Base-by-base conservation (phyloP, 2,329 filamentous ascomycete genomes). In the Beauveria asiatica region DNA sequence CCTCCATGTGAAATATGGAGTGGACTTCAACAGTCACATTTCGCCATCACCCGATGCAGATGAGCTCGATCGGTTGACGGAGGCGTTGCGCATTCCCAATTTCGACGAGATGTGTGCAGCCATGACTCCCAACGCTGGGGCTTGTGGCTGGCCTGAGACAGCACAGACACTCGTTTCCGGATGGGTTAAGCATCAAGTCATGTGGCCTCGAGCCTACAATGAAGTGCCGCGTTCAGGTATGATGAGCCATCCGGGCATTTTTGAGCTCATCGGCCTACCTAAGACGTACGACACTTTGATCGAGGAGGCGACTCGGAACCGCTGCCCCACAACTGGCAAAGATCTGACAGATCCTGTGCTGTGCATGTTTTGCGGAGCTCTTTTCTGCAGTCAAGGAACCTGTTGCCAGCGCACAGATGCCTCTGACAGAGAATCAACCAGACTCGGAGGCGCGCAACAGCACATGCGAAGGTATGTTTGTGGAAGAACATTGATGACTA, bases 341-440 rank as follows among this genome's bases (percentile, higher is more conserved):
- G 93, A 97, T 66, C 77, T 99, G 55, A 88, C 87, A 2, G 95
- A 99, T 72, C 92, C 94, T 0, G 90, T 89, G 64, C 84, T 99
- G 42, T 99, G 94, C 70, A 81, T 99, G 44, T 91, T 97, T 76
- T 99, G 94, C 70, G 93, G 94, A 39, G 92, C 92, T n/a, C 90
- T 99, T 45, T 93, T 97, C 74, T 99, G 94, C 74, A 91, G 89
- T 10, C 94, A 99, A 76, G 91, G 89, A 50, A 88, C 92, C 51
- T 99, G 94, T 76, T 99, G 94, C 72, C 84, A 90, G 69, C 86
- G 85, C 67, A 79, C 84, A 62, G 83, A 83, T 61, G 74, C 73
- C 49, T 73, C 77, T 65, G 69, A 72, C 60, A 72, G 75, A 49
- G 77, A 76, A 57, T 68, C 72, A 57, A 77, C 71, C 57, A 75